Evolutionary conservation across 768 basidiomycete species (phyloP).

Genomic region (Tubosaeta sp.): DNA sequence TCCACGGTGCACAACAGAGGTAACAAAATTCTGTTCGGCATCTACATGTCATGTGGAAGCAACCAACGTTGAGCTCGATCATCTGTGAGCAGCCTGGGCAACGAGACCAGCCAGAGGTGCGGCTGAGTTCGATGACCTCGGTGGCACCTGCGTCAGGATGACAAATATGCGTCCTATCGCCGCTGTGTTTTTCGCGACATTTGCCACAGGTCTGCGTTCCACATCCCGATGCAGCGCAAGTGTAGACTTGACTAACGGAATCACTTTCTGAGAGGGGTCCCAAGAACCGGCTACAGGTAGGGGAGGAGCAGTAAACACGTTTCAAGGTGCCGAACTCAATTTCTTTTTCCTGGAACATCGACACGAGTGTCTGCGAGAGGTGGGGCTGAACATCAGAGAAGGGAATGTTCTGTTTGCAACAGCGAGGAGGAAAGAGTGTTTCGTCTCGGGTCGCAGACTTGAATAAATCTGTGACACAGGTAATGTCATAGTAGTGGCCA

Average conservation of each 20-base stretch:
- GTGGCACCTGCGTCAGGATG: constrained; percentile 19
- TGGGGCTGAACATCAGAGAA: constrained; percentile 19
- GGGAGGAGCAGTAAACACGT: constrained; percentile 35
- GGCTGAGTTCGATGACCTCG: constrained; percentile 24
- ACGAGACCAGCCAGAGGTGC: constrained; percentile 31
- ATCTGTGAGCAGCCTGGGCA: constrained; percentile 38
- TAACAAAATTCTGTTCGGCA: constrained; percentile 40
- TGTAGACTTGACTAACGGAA: constrained; percentile 19
- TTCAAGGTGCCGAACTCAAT: constrained; percentile 32
- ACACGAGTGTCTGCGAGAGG: constrained; percentile 18
- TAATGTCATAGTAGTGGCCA: constrained; percentile 32
- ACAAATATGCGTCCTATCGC: constrained; percentile 24
- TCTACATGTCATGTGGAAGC: constrained; percentile 39
- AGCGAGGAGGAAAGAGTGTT: constrained; percentile 37
- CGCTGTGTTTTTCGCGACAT: constrained; percentile 23
- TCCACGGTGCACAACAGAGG: constrained; percentile 55
- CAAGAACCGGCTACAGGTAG: constrained; percentile 34
- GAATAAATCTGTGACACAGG: constrained; percentile 33
- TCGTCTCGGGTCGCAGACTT: constrained; percentile 34
- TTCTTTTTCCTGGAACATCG: constrained; percentile 24
- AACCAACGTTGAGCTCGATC: constrained; percentile 36
- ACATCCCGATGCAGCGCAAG: constrained; percentile 19
- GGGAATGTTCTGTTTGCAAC: constrained; percentile 32
- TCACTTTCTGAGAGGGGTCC: constrained; percentile 24
- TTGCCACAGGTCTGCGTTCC: constrained; percentile 18